These are phyloP conservation scores for Magnolia changhungtana DNA, from an alignment of 164 flowering plant species.

Conservation along the genomic window DNA sequence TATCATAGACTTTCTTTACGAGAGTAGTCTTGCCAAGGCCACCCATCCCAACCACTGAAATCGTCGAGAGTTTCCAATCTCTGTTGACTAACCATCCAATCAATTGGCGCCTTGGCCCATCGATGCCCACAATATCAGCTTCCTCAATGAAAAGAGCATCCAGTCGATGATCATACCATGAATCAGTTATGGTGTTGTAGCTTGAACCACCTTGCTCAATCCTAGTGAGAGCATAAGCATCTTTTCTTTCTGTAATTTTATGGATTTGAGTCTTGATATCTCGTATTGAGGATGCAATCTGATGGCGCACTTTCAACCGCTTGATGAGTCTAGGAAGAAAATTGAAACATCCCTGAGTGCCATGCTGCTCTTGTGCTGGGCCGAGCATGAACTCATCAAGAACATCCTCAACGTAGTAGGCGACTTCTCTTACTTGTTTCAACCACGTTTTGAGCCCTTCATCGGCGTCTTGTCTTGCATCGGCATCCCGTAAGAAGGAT, in stretches of 20 bases:
- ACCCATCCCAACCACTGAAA: too few relatives aligned
- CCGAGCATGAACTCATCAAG: not conserved
- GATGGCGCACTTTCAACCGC: not conserved
- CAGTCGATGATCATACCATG: too few relatives aligned
- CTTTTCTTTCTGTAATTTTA: not conserved
- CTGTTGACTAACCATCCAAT: too few relatives aligned
- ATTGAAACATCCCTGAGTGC: not conserved
- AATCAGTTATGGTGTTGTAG: too few relatives aligned
- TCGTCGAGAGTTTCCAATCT: too few relatives aligned
- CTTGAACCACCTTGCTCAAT: too few relatives aligned
- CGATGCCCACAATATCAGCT: too few relatives aligned
- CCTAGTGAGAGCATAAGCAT: too few relatives aligned
- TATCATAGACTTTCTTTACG: too few relatives aligned
- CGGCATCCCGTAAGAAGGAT: not conserved
- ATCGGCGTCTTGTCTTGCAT: not conserved
- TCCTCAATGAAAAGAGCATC: too few relatives aligned
- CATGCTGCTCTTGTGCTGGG: not conserved
- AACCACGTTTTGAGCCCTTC: not conserved
- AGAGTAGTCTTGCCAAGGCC: too few relatives aligned
- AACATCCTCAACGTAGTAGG: conserved; percentile 1
- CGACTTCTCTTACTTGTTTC: not conserved
- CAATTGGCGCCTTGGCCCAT: too few relatives aligned
- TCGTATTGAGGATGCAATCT: not conserved
- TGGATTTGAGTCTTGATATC: not conserved
- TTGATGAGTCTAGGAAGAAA: not conserved